Percentiles rank a stretch among this genome's conserved stretches.
Conservation (phyloP, 2,329 filamentous ascomycete species). For the Arachnomyces sp. region DNA sequence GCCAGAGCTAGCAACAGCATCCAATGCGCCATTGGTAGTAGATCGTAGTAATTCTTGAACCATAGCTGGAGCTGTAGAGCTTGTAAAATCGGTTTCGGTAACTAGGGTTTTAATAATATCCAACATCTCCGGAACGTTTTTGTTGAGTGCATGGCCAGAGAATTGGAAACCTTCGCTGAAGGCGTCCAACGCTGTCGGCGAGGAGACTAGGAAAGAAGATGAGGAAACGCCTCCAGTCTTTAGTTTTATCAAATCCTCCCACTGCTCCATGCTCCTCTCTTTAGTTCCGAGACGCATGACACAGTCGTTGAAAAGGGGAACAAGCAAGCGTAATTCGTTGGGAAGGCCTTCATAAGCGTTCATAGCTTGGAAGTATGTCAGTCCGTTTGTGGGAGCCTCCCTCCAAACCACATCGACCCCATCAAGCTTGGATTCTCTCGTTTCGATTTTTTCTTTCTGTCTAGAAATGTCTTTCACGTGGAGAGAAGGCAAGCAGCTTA, state of each 20-base stretch:
- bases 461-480: conserved; percentile 84
- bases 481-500: conserved; percentile 81
- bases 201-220: conserved; percentile 73
- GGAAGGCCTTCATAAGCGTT: conserved; percentile 71
- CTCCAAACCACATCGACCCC: conserved; percentile 75
- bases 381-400: conserved; percentile 84
- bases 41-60: conserved; percentile 81
- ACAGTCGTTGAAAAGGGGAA: conserved; percentile 84
- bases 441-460: conserved; percentile 63
- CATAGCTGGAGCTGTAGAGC: conserved; percentile 68
- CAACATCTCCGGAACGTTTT: conserved; percentile 86
- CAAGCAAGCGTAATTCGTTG: conserved; percentile 70
- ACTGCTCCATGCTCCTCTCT: conserved; percentile 80
- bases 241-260: conserved; percentile 91
- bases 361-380: conserved; percentile 91
- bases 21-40: conserved; percentile 80
- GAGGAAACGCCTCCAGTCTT: conserved; percentile 88
- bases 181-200: conserved; percentile 60
- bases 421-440: conserved; percentile 49
- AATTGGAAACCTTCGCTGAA: conserved; percentile 77
- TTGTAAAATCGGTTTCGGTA: conserved; percentile 81
- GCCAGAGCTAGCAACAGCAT: conserved; percentile 82
- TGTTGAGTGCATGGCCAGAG: conserved; percentile 78
- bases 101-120: conserved; percentile 73
- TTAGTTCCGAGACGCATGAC: conserved; percentile 91